Evolutionary conservation across 2,329 filamentous ascomycete genomes (phyloP), one percentile per base, ranked within the genome.

Genomic region (Xylariomycetidae sp.): DNA sequence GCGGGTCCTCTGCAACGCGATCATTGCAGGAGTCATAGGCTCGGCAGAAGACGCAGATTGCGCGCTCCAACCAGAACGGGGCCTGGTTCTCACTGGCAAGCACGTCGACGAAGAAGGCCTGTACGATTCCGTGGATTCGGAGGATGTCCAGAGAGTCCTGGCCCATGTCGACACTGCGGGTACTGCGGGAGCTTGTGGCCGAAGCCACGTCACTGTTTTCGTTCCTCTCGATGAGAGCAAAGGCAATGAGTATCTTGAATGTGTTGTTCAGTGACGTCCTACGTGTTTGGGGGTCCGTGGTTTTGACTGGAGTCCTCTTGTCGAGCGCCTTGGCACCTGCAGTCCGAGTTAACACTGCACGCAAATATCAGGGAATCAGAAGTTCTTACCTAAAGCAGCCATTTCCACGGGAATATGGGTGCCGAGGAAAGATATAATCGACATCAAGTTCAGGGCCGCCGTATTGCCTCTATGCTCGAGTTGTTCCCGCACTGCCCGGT

Each of bases 371-470:
- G 4, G 15, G 19, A 18, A 3, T 30, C 28, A 22, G n/a, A 6
- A 19, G 12, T 28, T 41, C 59, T 44, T 53, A 54, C 78, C 79
- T 12, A 82, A 60, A 19, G 61, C 61, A 10, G 85, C 59, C 64
- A 85, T 73, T 35, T 79, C 78, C 15, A 84, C 75, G 0, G 81
- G 81, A 5, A 83, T 65, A 35, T 77, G 68, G 35, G 77, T 75
- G 25, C 75, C 74, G 34, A 81, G 76, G 47, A 83, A 84, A 2
- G 73, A 74, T 10, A 85, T 56, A 10, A 85, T 57, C 15, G 73
- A 74, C 42, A 85, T 75, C 22, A 85, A 54, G 46, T 82, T 82
- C 30, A 81, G 55, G 0, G 79, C 78, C 34, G 79, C 71, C 10
- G 50, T 49, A 10, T 65, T 64, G 2, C 63, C 66, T 17, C 65